A percentile compares a stretch with the other conserved stretches of the same genome.
phyloP scores from a whole-genome alignment of 345 rosid genomes.

The Isatis tinctoria region DNA sequence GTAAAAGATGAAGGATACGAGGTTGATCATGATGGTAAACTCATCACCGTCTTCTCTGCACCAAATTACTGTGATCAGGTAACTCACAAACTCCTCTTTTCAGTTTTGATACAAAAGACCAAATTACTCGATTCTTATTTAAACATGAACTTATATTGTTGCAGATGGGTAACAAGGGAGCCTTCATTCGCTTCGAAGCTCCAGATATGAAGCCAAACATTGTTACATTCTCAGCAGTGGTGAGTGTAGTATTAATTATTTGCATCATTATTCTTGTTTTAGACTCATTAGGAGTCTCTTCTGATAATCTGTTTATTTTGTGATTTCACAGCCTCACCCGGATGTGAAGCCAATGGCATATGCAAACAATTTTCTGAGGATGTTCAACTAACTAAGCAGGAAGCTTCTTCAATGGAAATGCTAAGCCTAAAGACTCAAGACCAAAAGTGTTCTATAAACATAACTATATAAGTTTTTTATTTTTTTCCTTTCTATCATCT shows the following conservation, averaged over 20 bases:
- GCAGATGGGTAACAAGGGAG: constrained; percentile 99
- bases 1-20: constrained; percentile 98
- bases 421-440: constrained; percentile 7
- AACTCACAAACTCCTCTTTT: constrained; percentile 7
- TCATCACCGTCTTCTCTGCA: constrained; percentile 93
- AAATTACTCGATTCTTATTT: neutral
- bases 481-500: neutral
- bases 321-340: constrained; percentile 77
- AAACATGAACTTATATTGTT: constrained; percentile 1
- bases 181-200: constrained; percentile 86
- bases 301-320: neutral
- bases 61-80: constrained; percentile 99
- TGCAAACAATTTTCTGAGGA: constrained; percentile 75
- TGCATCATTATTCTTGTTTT: neutral
- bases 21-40: constrained; percentile 95
- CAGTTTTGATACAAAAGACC: neutral
- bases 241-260: constrained; percentile 37
- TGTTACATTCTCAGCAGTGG: constrained; percentile 95
- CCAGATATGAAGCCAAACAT: constrained; percentile 90
- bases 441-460: constrained; percentile 23
- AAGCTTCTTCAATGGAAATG: neutral
- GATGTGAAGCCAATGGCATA: constrained; percentile 98
- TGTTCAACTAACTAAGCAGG: constrained; percentile 49
- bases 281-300: neutral
- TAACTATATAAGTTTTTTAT: constrained; percentile 20